Evolutionary conservation across 2,329 filamentous ascomycete species (phyloP), one percentile per base, ranked within the genome.

Genomic region (Monilinia aucupariae): DNA sequence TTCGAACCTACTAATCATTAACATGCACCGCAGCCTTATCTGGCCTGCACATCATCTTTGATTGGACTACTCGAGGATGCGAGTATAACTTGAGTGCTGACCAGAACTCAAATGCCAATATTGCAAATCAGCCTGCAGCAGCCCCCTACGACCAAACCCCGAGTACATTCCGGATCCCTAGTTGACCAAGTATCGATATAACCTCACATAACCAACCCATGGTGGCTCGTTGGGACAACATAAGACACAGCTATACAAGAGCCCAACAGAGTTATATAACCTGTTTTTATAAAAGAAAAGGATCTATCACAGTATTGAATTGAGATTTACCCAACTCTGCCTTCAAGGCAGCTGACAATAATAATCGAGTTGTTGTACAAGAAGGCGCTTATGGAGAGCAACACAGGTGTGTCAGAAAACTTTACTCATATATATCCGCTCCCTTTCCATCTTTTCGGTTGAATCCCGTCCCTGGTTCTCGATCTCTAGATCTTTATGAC

Each of bases 391-490:
- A 56, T 8, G 22, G 34, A 2, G 6, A 51, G 27, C 22, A 34
- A 56, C 41, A 56, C 54, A 20, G 54, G 54, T 47, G 27, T 47
- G 54, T 45, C 17, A 56, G 41, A 41, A 47, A 56, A 22, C 1
- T 20, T 34, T 34, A 22, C 15, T 47, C 20, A 8, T 22, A 22
- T 17, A 47, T 47, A 47, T 17, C 47, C 27, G 41, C n/a, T 41
- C 25, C 39, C 39, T 45, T 22, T 45, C 25, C 53, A n/a, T 17
- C 4, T 32, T 3, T 41, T 47, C 3, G n/a, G 17, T 10, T 32
- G 37, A 5, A 34, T 22, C 2, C 7, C 25, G n/a, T n/a, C 27
- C 32, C 39, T 34, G n/a, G 12, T 47, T 22, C n/a, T 47, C 37
- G 10, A 56, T 17, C 7, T 9, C n/a, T 22, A 25, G 12, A 13